These are phyloP conservation scores for Fusarium dlaminii DNA, from an alignment of 2,329 filamentous ascomycete species.

Conservation along the genomic window DNA sequence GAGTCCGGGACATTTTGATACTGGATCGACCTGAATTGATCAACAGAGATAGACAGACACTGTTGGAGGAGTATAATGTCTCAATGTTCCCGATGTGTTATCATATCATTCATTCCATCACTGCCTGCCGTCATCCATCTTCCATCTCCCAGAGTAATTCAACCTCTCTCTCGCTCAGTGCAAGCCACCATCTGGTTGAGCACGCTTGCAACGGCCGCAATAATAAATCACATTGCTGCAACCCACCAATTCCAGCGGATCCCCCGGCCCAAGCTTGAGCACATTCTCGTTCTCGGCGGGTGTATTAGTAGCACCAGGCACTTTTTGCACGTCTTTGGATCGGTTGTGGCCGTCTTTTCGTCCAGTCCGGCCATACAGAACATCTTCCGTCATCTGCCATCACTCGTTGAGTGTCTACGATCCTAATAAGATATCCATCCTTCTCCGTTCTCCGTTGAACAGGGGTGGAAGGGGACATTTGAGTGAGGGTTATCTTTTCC, in stretches of 20 bases:
- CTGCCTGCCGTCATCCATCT: neutral
- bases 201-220: slow-evolving; percentile 21
- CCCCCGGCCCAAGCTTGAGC: slow-evolving; percentile 27
- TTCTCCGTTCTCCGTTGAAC: slow-evolving; percentile 1
- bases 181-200: slow-evolving; percentile 4
- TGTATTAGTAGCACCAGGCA: slow-evolving; percentile 23
- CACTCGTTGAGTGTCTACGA: slow-evolving; percentile 16
- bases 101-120: neutral
- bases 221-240: slow-evolving; percentile 22
- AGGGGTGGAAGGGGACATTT: slow-evolving; percentile 28
- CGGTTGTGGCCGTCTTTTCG: slow-evolving; percentile 22
- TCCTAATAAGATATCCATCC: slow-evolving; percentile 4
- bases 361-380: slow-evolving; percentile 24
- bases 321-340: slow-evolving; percentile 19
- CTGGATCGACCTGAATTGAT: neutral
- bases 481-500: slow-evolving; percentile 40
- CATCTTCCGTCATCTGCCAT: slow-evolving; percentile 37
- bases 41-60: neutral
- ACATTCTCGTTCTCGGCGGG: slow-evolving; percentile 25
- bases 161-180: neutral
- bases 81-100: neutral
- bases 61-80: neutral
- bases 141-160: neutral
- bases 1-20: neutral
- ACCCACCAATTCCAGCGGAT: slow-evolving; percentile 32